Evolutionary conservation across 371 early-diverging fungal genomes (phyloP), one percentile per base, ranked within the genome.

Genomic region (Mucor lusitanicus): DNA sequence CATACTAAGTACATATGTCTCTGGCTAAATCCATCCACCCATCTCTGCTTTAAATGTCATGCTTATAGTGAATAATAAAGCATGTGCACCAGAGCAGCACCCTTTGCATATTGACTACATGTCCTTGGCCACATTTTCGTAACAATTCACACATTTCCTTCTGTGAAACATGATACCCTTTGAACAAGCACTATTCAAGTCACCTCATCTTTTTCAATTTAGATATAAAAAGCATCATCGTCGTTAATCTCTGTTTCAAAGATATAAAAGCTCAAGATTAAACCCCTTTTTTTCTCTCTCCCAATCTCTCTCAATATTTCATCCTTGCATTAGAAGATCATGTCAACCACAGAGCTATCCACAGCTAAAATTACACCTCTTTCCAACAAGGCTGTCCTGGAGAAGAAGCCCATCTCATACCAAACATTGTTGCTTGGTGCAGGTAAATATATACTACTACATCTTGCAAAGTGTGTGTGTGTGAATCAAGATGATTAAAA

Each of bases 401-500:
- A 84, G 60, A 89, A 91, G 76, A 90, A 89, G 70, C 66, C 90
- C 27, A 64, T 90, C 37, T 88, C 90, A 39, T 90, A 81, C 63
- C 72, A 75, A 62, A 91, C 90, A 60, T 71, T 91, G 48, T 75
- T 82, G 28, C 73, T 91, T 21, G 91, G 91, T 48, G 91, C 90
- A 53, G 84, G 86, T 75, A 79, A 62, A 69, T 17, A 6, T 0
- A 33, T 35, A 0, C n/a, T n/a, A n/a, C n/a, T n/a, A n/a, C n/a
- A n/a, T n/a, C n/a, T n/a, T n/a, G n/a, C n/a, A n/a, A n/a, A n/a
- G n/a, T 27, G 55, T 55, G 9, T 46, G 32, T n/a, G 21, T 39
- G 50, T 42, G 30, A 50, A 67, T n/a, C 35, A 25, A 54, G 30
- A 80, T 28, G 13, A 37, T 23, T 15, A n/a, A 64, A 59, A 21